Evolutionary conservation across 2,329 filamentous ascomycete genomes (phyloP).

Genomic region (Fusarium siculi): DNA sequence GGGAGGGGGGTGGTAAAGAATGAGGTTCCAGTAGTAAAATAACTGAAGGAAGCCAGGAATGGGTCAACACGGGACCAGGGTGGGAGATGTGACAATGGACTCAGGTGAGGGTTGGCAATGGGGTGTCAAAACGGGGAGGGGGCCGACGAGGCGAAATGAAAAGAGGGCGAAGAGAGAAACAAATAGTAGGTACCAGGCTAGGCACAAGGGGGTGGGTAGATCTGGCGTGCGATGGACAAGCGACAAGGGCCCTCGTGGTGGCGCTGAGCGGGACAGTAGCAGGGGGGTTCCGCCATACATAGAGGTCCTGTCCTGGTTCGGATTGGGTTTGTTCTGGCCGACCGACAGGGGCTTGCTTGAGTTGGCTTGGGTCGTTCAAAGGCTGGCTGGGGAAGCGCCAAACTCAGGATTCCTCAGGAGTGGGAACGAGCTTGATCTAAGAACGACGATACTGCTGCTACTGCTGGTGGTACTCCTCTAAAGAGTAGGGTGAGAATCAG

Average conservation of each 20-base stretch:
- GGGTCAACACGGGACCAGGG: conserved; percentile 44
- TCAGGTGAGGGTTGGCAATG: conserved; percentile 44
- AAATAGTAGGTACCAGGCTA: conserved; percentile 39
- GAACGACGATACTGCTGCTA: conserved; percentile 31
- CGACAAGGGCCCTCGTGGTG: conserved; percentile 49
- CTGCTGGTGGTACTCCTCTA: conserved; percentile 24
- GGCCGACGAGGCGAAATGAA: conserved; percentile 42
- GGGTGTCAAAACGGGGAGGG: conserved; percentile 38
- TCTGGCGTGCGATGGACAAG: conserved; percentile 48
- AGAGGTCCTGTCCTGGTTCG: conserved; percentile 30
- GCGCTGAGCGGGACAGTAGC: conserved; percentile 47
- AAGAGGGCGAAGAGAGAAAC: conserved; percentile 37
- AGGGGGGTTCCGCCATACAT: conserved; percentile 32
- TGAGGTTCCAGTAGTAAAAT: conserved; percentile 35
- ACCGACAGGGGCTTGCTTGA: conserved; percentile 26
- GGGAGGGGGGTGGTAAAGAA: conserved; percentile 36
- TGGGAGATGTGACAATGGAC: conserved; percentile 43
- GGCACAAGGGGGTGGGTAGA: conserved; percentile 45
- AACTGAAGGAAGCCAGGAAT: conserved; percentile 43
- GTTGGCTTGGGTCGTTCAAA: conserved; percentile 26
- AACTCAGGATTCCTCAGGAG: conserved; percentile 25
- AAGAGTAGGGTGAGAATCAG: conserved; percentile 30
- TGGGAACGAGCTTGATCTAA: conserved; percentile 26
- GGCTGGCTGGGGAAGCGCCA: conserved; percentile 23
- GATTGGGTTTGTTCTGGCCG: conserved; percentile 33